Conservation (phyloP, 441 rosid species). For the Viola pubescens region DNA sequence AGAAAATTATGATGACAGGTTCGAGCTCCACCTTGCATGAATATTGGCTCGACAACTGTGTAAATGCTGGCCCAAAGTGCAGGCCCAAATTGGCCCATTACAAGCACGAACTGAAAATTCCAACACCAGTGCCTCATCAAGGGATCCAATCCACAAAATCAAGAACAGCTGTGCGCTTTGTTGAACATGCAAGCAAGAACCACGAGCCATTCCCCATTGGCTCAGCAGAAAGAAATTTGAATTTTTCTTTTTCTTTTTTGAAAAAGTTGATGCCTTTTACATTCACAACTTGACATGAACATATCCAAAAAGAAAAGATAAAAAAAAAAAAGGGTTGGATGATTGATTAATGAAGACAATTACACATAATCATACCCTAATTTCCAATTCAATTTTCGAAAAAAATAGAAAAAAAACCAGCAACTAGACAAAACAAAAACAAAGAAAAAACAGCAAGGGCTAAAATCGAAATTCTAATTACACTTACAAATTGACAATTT, state of each 20-base stretch:
- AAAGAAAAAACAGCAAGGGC: not conserved
- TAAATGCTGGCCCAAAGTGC: too few species aligned
- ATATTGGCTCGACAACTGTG: too few species aligned
- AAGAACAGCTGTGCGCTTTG: not conserved
- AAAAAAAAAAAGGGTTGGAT: not conserved
- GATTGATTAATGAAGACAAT: too few species aligned
- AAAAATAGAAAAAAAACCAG: not conserved
- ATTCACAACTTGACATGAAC: not conserved
- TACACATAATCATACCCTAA: not conserved
- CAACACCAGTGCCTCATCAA: conserved; percentile 8
- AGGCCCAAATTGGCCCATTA: too few species aligned
- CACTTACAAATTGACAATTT: not conserved
- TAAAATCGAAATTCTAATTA: too few species aligned
- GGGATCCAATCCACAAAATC: conserved; percentile 18
- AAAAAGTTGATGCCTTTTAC: not conserved
- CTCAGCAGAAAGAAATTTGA: not conserved
- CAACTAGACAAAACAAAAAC: not conserved
- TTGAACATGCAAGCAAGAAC: conserved; percentile 2
- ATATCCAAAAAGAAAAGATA: not conserved
- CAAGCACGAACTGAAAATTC: conserved; percentile 15
- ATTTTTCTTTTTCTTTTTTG: not conserved
- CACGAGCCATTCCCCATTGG: not conserved
- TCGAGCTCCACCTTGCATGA: too few species aligned
- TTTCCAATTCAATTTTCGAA: not conserved
- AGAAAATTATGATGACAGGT: too few species aligned